Base-by-base conservation (phyloP, 139 green algal genomes). In the Pseudopediastrum boryanum region DNA sequence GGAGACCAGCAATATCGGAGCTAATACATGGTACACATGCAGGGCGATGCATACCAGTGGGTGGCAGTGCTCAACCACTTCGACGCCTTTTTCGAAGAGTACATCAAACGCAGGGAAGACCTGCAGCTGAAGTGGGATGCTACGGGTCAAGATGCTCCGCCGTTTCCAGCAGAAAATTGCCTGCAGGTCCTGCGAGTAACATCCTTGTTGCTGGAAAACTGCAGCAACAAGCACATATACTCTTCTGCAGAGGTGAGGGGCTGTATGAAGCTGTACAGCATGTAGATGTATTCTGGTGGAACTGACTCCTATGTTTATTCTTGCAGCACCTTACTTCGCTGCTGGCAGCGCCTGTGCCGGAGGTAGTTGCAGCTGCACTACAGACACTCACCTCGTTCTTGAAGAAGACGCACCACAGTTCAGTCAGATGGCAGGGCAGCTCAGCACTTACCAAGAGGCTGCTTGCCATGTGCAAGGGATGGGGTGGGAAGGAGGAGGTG, bases 21-120 rank as follows among this genome's bases (percentile, higher is more conserved):
- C 29, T 36, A 13, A 23, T 1, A 13, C 33, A 36, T 52, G 31
- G 13, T 3, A 29, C 31, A 6, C 41, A 25, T 74, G 65, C 89
- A 98, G 95, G 94, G 95, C 23, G 95, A 98, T 44, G 88, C 98
- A 35, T 83, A 92, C 65, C 93, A 98, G 59, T 98, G 95, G 95
- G 81, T 95, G 2, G 71, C 91, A 2, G 71, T 98, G 0, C 81
- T 98, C 54, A 96, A 98, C 81, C 82, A 87, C 13, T 94, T 98
- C 35, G 95, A 98, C 54, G 79, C 72, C 5, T 93, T 92, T 31
- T 90, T 97, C 35, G 92, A 97, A 52, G 56, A 87, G 76, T 66
- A 89, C 58, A 42, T 96, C 5, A 84, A 87, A 12, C 39, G 56
- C 5, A 74, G 90, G 2, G 31, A 61, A 29, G 92, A 98, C 61